phyloP scores from a whole-genome alignment of 1,284 basidiomycete species.

The Leccinum griseonigrum region DNA sequence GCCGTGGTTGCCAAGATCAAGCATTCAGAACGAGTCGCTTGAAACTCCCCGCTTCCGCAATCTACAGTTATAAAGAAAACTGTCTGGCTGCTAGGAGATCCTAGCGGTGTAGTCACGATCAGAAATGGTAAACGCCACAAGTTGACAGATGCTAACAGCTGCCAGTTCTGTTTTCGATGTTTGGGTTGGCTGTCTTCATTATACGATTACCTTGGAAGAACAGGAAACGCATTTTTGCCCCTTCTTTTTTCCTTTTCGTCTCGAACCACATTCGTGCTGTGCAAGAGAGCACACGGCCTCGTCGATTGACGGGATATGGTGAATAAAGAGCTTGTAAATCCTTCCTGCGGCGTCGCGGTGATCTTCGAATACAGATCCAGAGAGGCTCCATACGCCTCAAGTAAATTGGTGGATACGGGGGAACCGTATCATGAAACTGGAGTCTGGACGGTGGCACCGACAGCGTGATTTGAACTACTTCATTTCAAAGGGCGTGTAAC shows the following conservation, averaged over 20 bases:
- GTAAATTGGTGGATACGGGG: background rate
- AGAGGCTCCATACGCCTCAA: background rate
- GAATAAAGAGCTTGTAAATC: background rate
- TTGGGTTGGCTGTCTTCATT: background rate
- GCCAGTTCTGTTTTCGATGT: background rate
- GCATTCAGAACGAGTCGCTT: background rate
- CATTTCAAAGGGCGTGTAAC: background rate
- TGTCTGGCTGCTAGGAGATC: background rate
- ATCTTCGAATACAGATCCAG: constrained; percentile 6
- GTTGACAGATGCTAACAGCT: background rate
- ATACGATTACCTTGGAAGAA: constrained; percentile 1
- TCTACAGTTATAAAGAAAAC: background rate
- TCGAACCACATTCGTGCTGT: constrained; percentile 1
- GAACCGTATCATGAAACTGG: background rate
- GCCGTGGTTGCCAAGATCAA: background rate
- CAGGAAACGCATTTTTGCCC: background rate
- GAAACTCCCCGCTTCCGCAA: background rate
- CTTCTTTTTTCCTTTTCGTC: background rate
- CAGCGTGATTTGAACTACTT: background rate
- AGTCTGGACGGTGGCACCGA: background rate
- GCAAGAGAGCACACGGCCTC: background rate
- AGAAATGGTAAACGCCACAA: constrained; percentile 7
- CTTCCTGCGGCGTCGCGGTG: constrained; percentile 7
- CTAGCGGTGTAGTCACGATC: background rate
- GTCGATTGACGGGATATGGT: constrained; percentile 9